A percentile compares a stretch with the other conserved stretches of the same genome.
phyloP scores from a whole-genome alignment of 2,329 filamentous ascomycete genomes.

The Fusarium veterinarium region DNA sequence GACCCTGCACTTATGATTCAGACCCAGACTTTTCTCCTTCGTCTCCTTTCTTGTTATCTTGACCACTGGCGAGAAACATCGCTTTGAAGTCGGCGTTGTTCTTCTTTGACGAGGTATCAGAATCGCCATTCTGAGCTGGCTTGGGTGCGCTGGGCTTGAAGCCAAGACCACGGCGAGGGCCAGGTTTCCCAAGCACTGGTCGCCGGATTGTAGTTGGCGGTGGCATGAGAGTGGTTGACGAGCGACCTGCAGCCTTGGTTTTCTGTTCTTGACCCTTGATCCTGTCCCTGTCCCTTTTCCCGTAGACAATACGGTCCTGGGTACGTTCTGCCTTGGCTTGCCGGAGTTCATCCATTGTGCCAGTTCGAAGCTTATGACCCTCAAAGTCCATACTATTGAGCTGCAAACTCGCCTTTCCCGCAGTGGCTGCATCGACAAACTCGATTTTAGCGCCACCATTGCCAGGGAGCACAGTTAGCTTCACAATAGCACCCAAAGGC shows the following conservation, averaged over 20 bases:
- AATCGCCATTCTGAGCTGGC: constrained; percentile 30
- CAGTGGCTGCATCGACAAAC: constrained; percentile 75
- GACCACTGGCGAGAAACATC: constrained; percentile 54
- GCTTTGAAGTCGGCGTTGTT: constrained; percentile 70
- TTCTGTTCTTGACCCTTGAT: constrained; percentile 46
- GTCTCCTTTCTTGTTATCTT: constrained; percentile 24
- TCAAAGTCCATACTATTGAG: constrained; percentile 68
- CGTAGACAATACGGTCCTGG: constrained; percentile 47
- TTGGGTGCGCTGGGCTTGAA: constrained; percentile 50
- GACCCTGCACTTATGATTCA: constrained; percentile 9
- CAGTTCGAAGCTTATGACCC: constrained; percentile 65
- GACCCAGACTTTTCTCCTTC: background rate
- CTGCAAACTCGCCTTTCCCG: constrained; percentile 76
- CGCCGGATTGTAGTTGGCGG: constrained; percentile 57
- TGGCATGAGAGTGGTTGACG: constrained; percentile 54
- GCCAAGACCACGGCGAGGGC: constrained; percentile 57
- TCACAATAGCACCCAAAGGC: constrained; percentile 75
- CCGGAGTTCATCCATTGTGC: constrained; percentile 66
- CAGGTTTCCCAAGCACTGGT: constrained; percentile 54
- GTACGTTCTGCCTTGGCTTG: constrained; percentile 58
- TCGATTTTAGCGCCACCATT: constrained; percentile 90
- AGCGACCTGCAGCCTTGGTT: constrained; percentile 10
- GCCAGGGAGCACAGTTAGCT: constrained; percentile 82
- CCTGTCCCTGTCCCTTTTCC: constrained; percentile 43
- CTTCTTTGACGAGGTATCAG: constrained; percentile 53